These are phyloP conservation scores for Lactarius hengduanensis DNA, from an alignment of 768 basidiomycete genomes.

Conservation along the genomic window DNA sequence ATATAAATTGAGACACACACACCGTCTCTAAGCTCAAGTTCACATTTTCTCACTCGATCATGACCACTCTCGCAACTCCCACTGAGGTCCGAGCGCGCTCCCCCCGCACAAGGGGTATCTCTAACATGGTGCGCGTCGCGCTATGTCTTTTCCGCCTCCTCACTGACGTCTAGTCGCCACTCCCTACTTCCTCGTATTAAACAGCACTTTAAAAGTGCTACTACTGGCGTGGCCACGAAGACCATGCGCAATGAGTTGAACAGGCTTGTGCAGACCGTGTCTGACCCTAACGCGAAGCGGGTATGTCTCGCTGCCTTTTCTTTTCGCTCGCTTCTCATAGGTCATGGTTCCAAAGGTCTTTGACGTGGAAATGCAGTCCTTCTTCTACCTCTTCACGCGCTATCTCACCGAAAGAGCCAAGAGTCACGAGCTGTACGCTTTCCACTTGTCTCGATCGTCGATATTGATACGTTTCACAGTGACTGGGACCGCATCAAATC, in stretches of 20 bases:
- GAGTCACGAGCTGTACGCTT: slow-evolving; percentile 77
- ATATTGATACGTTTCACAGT: slow-evolving; percentile 21
- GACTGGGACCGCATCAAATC: slow-evolving; percentile 62
- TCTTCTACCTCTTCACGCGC: slow-evolving; percentile 91
- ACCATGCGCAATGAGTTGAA: slow-evolving; percentile 68
- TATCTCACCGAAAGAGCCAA: slow-evolving; percentile 88
- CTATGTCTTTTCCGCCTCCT: not conserved
- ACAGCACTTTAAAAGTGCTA: slow-evolving; percentile 37
- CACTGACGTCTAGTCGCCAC: not conserved
- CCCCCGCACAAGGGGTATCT: slow-evolving; percentile 30
- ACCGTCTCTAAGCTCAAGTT: not conserved
- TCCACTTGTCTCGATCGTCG: slow-evolving; percentile 8
- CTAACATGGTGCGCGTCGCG: slow-evolving; percentile 26
- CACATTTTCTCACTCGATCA: slow-evolving; percentile 12
- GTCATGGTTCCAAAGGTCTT: slow-evolving; percentile 54
- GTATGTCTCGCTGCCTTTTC: slow-evolving; percentile 36
- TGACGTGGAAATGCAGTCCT: slow-evolving; percentile 89
- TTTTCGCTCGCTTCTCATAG: slow-evolving; percentile 12
- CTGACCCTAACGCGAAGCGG: slow-evolving; percentile 57
- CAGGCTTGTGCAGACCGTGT: slow-evolving; percentile 59
- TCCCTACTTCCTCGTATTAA: not conserved
- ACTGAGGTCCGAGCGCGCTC: slow-evolving; percentile 6
- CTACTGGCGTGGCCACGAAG: slow-evolving; percentile 53
- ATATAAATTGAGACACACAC: slow-evolving; percentile 1
- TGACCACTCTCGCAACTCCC: slow-evolving; percentile 21